Conservation (phyloP, 257 asterid genomes). For the Salvia miltiorrhiza region DNA sequence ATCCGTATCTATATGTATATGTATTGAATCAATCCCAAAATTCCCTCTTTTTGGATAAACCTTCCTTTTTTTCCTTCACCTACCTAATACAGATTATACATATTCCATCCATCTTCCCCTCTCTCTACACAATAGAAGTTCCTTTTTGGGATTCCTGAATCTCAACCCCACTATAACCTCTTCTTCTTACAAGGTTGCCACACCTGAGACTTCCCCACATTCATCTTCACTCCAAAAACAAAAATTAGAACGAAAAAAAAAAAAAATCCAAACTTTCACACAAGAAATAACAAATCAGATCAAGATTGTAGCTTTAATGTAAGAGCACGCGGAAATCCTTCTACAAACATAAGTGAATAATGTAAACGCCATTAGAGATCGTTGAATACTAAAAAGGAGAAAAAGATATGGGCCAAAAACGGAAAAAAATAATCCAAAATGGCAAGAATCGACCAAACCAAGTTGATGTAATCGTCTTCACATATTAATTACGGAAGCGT, state of each 20-base stretch:
- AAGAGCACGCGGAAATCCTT: constrained; percentile 14
- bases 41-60: background rate
- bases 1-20: background rate
- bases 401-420: background rate
- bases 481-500: background rate
- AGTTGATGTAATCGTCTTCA: background rate
- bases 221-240: constrained; percentile 39
- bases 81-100: constrained; percentile 45
- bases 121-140: background rate
- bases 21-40: constrained; percentile 3
- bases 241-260: background rate
- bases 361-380: constrained; percentile 18
- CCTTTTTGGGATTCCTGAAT: constrained; percentile 6
- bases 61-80: constrained; percentile 13
- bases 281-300: constrained; percentile 17
- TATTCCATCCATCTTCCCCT: constrained; percentile 23
- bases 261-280: background rate
- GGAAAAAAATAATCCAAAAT: background rate
- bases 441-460: background rate
- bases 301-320: background rate
- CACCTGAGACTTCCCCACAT: constrained; percentile 68
- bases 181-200: constrained; percentile 98
- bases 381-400: background rate
- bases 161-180: constrained; percentile 41
- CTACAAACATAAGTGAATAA: constrained; percentile 19